Conservation (phyloP, 768 basidiomycete species). For the Lactifluus piperatus region DNA sequence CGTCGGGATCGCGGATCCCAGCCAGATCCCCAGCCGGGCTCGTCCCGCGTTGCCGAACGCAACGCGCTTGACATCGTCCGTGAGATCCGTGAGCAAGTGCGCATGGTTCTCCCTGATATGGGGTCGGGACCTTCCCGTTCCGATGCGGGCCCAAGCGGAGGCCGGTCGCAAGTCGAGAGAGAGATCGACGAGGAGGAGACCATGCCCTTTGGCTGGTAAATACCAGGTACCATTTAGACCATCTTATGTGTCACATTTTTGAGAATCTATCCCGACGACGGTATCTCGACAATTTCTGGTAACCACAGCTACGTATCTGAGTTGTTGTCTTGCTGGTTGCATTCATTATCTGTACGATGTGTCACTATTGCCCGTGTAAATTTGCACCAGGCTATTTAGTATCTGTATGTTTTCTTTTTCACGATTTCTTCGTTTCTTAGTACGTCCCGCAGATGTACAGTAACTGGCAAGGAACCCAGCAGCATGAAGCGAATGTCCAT, state of each 20-base stretch:
- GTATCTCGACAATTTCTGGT: slow-evolving; percentile 1
- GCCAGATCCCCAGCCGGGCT: background rate
- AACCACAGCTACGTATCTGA: background rate
- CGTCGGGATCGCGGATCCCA: slow-evolving; percentile 5
- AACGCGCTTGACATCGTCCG: background rate
- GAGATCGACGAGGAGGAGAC: slow-evolving; percentile 2
- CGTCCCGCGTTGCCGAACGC: slow-evolving; percentile 1
- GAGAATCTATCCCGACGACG: background rate
- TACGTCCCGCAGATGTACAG: background rate
- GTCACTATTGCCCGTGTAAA: background rate
- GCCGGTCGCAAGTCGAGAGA: slow-evolving; percentile 3
- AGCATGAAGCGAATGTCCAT: background rate
- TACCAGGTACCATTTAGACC: slow-evolving; percentile 4
- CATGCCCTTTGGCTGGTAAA: slow-evolving; percentile 11
- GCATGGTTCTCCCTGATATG: background rate
- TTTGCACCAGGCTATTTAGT: slow-evolving; percentile 1
- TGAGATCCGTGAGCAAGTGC: slow-evolving; percentile 9
- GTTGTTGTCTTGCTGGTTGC: background rate
- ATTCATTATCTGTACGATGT: slow-evolving; percentile 8
- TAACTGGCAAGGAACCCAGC: background rate
- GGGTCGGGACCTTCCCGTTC: background rate
- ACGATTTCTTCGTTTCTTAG: background rate
- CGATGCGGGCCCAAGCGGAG: background rate
- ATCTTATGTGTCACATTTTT: slow-evolving; percentile 1
- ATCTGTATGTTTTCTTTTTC: background rate